These are phyloP conservation scores for Ustilago sp. DNA, from an alignment of 1,284 basidiomycete genomes.

Conservation along the genomic window DNA sequence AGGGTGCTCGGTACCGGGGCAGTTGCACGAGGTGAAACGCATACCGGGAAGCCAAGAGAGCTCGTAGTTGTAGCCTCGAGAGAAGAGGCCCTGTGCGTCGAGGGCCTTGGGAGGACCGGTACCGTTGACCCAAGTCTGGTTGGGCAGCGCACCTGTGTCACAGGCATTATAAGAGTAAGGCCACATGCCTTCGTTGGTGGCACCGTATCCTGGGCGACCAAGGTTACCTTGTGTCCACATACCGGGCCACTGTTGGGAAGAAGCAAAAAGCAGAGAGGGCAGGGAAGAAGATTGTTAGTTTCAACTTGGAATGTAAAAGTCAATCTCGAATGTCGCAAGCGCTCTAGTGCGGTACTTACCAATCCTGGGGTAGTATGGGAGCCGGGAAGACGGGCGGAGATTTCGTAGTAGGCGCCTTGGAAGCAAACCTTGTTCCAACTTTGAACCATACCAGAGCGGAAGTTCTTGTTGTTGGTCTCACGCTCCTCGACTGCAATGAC, in stretches of 20 bases:
- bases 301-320: not conserved
- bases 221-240: conserved; percentile 67
- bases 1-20: conserved; percentile 61
- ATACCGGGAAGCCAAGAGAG: conserved; percentile 64
- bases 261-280: not conserved
- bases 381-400: conserved; percentile 44
- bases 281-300: conserved; percentile 1
- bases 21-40: conserved; percentile 65
- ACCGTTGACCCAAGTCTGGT: conserved; percentile 58
- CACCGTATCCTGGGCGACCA: conserved; percentile 67
- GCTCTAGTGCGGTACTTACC: not conserved
- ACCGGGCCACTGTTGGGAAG: conserved; percentile 70
- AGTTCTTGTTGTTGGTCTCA: conserved; percentile 63
- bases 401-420: conserved; percentile 68
- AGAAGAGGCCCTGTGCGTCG: conserved; percentile 42
- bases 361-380: conserved; percentile 29
- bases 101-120: conserved; percentile 56
- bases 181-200: conserved; percentile 68
- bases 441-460: conserved; percentile 68
- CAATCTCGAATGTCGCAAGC: too few relatives aligned
- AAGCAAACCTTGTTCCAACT: conserved; percentile 70
- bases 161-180: conserved; percentile 71
- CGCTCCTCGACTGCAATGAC: conserved; percentile 58
- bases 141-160: conserved; percentile 65
- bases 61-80: conserved; percentile 39